Conservation (phyloP, 108 stramenopile species). For the Nitzschia palea region DNA sequence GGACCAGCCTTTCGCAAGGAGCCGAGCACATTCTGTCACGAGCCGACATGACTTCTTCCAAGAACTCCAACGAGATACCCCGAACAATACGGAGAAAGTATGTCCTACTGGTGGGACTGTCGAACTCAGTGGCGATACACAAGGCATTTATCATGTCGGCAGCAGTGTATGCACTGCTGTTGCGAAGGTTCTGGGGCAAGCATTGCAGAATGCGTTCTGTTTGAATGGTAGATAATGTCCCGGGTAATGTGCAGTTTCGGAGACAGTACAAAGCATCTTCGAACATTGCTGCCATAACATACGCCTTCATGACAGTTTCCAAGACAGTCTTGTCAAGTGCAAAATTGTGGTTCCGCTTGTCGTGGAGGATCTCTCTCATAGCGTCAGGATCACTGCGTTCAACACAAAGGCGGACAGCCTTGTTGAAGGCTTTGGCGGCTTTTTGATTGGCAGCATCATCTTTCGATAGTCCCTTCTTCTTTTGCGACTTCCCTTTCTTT, state of each 20-base stretch:
- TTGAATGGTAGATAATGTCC: slow-evolving; percentile 65
- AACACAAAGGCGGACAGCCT: slow-evolving; percentile 66
- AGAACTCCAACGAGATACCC: slow-evolving; percentile 87
- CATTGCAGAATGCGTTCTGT: slow-evolving; percentile 80
- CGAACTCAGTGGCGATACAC: slow-evolving; percentile 91
- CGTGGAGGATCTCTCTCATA: slow-evolving; percentile 65
- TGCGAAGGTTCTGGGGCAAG: slow-evolving; percentile 87
- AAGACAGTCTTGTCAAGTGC: slow-evolving; percentile 73
- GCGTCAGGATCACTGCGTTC: slow-evolving; percentile 78
- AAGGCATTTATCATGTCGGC: slow-evolving; percentile 91
- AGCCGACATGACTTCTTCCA: slow-evolving; percentile 89
- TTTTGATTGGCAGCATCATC: slow-evolving; percentile 69
- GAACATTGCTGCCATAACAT: slow-evolving; percentile 89
- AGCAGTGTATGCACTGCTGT: slow-evolving; percentile 79
- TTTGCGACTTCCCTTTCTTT: slow-evolving; percentile 52
- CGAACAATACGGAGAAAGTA: slow-evolving; percentile 90
- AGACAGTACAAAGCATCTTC: slow-evolving; percentile 90
- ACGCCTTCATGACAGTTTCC: slow-evolving; percentile 90
- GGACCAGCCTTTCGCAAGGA: slow-evolving; percentile 85
- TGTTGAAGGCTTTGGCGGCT: slow-evolving; percentile 80
- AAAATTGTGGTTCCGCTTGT: slow-evolving; percentile 77
- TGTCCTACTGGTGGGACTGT: slow-evolving; percentile 76
- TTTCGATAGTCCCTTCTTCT: slow-evolving; percentile 60
- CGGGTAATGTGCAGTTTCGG: slow-evolving; percentile 78
- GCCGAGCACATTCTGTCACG: slow-evolving; percentile 91